Conservation (phyloP, 352 stramenopile species). For the Globisporangium yorkense region DNA sequence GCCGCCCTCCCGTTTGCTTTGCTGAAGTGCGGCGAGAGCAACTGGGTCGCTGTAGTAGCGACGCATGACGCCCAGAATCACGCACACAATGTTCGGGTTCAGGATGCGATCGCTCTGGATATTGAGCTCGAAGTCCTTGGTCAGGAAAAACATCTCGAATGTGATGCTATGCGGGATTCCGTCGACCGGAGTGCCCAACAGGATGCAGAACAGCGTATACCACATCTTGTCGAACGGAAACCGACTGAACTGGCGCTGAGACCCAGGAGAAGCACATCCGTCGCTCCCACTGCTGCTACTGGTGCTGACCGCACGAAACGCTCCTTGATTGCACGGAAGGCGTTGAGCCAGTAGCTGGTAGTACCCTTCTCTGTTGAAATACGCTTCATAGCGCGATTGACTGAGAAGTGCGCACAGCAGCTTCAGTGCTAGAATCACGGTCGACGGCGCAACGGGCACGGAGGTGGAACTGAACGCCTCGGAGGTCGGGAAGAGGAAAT, state of each 20-base stretch:
- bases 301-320: not conserved
- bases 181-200: slow-evolving; percentile 58
- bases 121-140: slow-evolving; percentile 68
- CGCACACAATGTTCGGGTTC: slow-evolving; percentile 42
- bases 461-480: slow-evolving; percentile 8
- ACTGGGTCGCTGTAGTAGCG: slow-evolving; percentile 51
- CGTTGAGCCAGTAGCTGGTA: slow-evolving; percentile 60
- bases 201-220: slow-evolving; percentile 59
- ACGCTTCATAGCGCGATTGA: slow-evolving; percentile 38
- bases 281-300: not conserved
- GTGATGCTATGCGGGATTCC: slow-evolving; percentile 51
- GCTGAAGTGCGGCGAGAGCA: slow-evolving; percentile 17
- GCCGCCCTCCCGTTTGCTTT: not conserved
- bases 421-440: slow-evolving; percentile 44
- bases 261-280: not conserved
- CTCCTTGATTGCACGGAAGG: slow-evolving; percentile 36
- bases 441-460: slow-evolving; percentile 30
- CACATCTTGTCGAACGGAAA: slow-evolving; percentile 72
- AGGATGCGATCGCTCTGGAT: slow-evolving; percentile 43
- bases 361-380: slow-evolving; percentile 64
- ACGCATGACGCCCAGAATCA: slow-evolving; percentile 49
- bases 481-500: slow-evolving; percentile 43
- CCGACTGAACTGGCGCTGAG: not conserved
- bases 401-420: slow-evolving; percentile 42
- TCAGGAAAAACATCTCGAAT: slow-evolving; percentile 57